Conservation (phyloP, 2,329 filamentous ascomycete species). For the Sporothrix globosa region DNA sequence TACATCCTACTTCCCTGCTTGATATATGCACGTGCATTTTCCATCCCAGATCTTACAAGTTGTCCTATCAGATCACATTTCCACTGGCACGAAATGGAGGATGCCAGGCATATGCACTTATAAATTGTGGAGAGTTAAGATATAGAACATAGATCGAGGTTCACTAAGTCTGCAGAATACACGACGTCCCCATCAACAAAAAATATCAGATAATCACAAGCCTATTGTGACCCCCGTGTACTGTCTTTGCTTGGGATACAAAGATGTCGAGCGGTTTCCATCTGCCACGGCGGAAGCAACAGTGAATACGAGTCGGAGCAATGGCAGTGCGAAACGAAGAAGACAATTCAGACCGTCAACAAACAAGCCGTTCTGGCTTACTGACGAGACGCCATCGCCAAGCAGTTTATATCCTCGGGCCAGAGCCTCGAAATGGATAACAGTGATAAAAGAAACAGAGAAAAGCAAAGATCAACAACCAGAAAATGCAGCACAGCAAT, state of each 20-base stretch:
- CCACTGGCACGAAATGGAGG: neutral
- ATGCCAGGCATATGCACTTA: neutral
- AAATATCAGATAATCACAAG: constrained; percentile 2
- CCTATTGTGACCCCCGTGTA: neutral
- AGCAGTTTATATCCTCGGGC: neutral
- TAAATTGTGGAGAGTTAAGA: constrained; percentile 22
- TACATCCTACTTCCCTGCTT: neutral
- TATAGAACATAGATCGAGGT: constrained; percentile 1
- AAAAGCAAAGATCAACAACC: neutral
- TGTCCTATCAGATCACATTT: too few species aligned
- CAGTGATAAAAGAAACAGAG: neutral
- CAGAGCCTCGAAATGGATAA: neutral
- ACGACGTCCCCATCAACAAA: constrained; percentile 4
- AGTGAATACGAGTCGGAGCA: neutral
- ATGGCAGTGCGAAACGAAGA: neutral
- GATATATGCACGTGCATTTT: too few species aligned
- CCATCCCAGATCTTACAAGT: too few species aligned
- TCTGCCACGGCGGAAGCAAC: neutral
- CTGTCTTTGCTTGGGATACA: neutral
- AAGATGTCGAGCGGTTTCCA: neutral
- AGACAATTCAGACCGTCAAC: neutral
- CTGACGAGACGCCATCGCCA: neutral
- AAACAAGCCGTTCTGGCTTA: neutral
- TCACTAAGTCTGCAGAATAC: constrained; percentile 7
- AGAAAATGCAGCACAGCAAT: constrained; percentile 20